These are phyloP conservation scores for Lyophyllum semitale DNA, from an alignment of 768 basidiomycete genomes.

Conservation along the genomic window DNA sequence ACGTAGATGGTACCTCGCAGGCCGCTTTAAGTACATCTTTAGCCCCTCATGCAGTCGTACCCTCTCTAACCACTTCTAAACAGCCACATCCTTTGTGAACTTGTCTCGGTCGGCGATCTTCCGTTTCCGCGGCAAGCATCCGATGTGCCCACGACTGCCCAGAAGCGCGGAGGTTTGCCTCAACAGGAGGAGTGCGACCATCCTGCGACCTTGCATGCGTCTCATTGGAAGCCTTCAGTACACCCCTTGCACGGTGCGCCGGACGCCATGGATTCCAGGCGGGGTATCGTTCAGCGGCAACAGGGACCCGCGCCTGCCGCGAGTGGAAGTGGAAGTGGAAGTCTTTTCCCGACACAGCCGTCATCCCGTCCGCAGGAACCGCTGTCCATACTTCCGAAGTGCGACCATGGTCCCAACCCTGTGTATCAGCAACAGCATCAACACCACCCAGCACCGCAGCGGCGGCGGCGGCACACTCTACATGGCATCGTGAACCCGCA, in stretches of 20 bases:
- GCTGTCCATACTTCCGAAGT: background rate
- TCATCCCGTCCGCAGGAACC: conserved; percentile 12
- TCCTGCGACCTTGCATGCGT: background rate
- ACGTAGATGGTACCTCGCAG: conserved; percentile 42
- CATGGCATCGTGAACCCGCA: background rate
- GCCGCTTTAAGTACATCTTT: conserved; percentile 41
- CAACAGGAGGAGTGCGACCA: conserved; percentile 33
- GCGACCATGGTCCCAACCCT: background rate
- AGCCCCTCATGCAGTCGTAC: conserved; percentile 17
- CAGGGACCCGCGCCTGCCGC: background rate
- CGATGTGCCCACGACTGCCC: conserved; percentile 21
- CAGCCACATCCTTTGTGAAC: conserved; percentile 73
- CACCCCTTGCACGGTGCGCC: background rate
- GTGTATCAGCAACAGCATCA: background rate
- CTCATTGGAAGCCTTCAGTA: background rate
- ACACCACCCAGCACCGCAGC: background rate
- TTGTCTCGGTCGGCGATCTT: conserved; percentile 69
- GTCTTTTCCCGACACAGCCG: conserved; percentile 1
- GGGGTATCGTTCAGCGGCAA: background rate
- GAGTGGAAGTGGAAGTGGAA: background rate
- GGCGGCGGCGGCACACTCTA: background rate
- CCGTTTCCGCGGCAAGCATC: conserved; percentile 61
- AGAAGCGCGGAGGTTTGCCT: conserved; percentile 63
- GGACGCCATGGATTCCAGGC: background rate
- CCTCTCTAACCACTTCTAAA: conserved; percentile 2